Percentiles rank a stretch among this genome's conserved stretches.
phyloP scores from a whole-genome alignment of 2,329 filamentous ascomycete genomes.

The Hypocreales sp. region DNA sequence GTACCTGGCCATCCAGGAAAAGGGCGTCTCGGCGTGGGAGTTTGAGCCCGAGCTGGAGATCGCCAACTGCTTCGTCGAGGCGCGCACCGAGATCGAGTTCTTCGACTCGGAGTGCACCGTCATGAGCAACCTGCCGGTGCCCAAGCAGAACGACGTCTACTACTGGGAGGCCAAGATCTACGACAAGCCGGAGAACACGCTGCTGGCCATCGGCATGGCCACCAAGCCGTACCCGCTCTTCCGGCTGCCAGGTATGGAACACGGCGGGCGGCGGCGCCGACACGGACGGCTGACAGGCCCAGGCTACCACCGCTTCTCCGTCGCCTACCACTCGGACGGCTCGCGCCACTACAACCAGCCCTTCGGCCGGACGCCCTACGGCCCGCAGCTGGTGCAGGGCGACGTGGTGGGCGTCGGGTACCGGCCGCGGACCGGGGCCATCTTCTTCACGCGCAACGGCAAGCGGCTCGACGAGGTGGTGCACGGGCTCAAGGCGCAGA shows the following conservation, averaged over 20 bases:
- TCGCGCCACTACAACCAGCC: constrained; percentile 85
- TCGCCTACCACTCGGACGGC: constrained; percentile 81
- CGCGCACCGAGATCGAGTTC: constrained; percentile 92
- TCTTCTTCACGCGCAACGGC: constrained; percentile 97
- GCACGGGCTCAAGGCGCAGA: constrained; percentile 84
- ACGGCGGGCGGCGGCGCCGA: too few species aligned
- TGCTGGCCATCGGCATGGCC: constrained; percentile 82
- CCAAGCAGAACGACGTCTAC: constrained; percentile 98
- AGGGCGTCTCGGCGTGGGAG: constrained; percentile 98
- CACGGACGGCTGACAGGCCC: constrained; percentile 1
- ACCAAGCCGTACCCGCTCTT: constrained; percentile 97
- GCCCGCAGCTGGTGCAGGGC: constrained; percentile 73
- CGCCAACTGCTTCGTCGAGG: constrained; percentile 97
- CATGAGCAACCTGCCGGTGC: constrained; percentile 89
- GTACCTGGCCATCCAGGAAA: constrained; percentile 96
- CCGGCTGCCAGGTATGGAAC: constrained; percentile 60
- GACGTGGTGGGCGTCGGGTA: constrained; percentile 96
- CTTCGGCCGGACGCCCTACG: constrained; percentile 66
- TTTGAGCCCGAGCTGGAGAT: constrained; percentile 99
- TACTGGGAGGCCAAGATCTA: constrained; percentile 99
- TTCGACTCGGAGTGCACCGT: constrained; percentile 97
- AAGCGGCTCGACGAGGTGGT: constrained; percentile 92
- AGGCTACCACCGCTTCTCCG: constrained; percentile 83
- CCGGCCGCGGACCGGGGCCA: constrained; percentile 78
- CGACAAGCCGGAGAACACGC: constrained; percentile 81